Evolutionary conservation across 1,139 yeast genomes (phyloP), one percentile per base, ranked within the genome.

Genomic region (Zygoascus meyerae): DNA sequence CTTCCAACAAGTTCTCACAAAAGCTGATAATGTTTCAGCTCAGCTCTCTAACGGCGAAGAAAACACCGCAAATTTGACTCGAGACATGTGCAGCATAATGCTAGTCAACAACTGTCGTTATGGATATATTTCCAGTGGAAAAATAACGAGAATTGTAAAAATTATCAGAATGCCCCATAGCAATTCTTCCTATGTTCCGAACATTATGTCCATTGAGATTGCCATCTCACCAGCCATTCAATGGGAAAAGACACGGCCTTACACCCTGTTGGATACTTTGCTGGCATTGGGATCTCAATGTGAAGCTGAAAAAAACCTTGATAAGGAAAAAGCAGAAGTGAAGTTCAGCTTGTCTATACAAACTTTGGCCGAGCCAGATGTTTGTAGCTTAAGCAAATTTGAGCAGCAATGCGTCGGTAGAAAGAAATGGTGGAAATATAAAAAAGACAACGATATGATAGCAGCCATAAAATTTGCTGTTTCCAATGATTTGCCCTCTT

Each of bases 101-200:
- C 46, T 53, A 7, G 35, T 58, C 10, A 60, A 61, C 41, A 45
- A 52, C 33, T 42, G 60, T n/a, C 47, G 55, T 7, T 55, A 53
- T 34, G 64, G 63, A 3, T 59, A 53, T 42, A 39, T 62, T 2
- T 50, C 59, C 0, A 55, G 59, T 6, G 55, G 56, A 8, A 34
- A 50, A 1, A 44, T 39, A 30, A 55, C 58, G 6, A 45, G 62
- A 18, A 58, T 61, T 44, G 46, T 61, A 10, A 35, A 42, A 18
- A 35, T 42, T 30, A 18, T 35, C 10, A 21, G 30, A 12, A 12
- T 12, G n/a, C 5, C 17, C 12, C 33, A 41, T 28, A 6, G 43
- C 5, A 36, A 30, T 2, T 14, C 42, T 10, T 28, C 11, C 12
- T 51, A 50, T 2, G 45, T 51, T 9, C 43, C 43, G n/a, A 18